Base-by-base conservation (phyloP, 805 yeast genomes). In the Wilhelminamyces savonicus region DNA sequence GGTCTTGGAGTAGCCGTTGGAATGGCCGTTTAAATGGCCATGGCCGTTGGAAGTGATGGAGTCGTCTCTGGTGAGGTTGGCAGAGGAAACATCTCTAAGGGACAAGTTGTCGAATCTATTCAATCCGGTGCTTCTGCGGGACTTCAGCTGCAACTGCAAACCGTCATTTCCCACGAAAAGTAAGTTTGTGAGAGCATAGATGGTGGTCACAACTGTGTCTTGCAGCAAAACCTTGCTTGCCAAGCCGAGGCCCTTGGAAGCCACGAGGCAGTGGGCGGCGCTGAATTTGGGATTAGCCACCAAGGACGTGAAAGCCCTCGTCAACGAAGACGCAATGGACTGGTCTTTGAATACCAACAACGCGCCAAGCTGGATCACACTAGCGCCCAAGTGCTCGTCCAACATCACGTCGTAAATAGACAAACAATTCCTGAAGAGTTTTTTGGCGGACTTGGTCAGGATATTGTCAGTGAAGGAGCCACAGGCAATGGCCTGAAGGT, bases 121-220 rank as follows among this genome's bases (percentile, higher is more conserved):
- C 44, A 52, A 23, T 35, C 60, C 30, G 48, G 62, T 28, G 48
- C 50, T 29, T 54, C 69, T 40, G 28, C 52, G 41, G 26, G 40
- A 39, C 30, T 56, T 43, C 6, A 47, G 41, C 28, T 42, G 55
- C n/a, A 49, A 36, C 30, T 52, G 56, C 20, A 47, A 43, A 28
- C 49, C 59, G 43, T 59, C 70, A 36, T 57, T 71, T 11, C 70
- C 78, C 30, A 66, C 72, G 29, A 79, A 72, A 19, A 90, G 57
- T 35, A 82, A 53, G 50, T 92, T 92, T 13, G 83, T 76, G 39
- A 90, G 66, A 0, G 94, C 78, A 56, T 92, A 92, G 29, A 92
- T 76, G 1, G 90, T 73, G 6, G 95, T 79, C 7, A 87, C 83
- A 14, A 82, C 78, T 1, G 84, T 75, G 48, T 87, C 96, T 47